Conservation (phyloP, 2,329 filamentous ascomycete genomes). For the Talaromyces albobiverticillius region DNA sequence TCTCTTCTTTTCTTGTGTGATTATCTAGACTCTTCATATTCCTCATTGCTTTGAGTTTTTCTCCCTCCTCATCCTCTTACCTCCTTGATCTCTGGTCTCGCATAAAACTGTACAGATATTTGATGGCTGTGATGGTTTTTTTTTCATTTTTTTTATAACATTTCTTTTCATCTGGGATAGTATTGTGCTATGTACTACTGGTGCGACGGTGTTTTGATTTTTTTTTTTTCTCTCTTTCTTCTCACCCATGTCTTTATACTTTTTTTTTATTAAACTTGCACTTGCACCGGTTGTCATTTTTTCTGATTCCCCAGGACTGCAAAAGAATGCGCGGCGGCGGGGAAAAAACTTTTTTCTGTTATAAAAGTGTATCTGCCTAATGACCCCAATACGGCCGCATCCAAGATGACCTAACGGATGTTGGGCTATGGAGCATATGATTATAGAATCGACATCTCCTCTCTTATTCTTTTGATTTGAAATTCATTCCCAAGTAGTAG, state of each 20-base stretch:
- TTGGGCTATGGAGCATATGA: conserved; percentile 15
- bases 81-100: conserved; percentile 18
- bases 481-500: background rate
- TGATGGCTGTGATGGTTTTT: conserved; percentile 15
- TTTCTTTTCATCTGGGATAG: background rate
- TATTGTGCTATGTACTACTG: conserved; percentile 10
- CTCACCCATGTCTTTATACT: conserved; percentile 14
- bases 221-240: conserved; percentile 9
- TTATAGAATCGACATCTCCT: conserved; percentile 17
- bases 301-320: conserved; percentile 11
- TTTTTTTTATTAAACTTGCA: conserved; percentile 6
- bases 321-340: conserved; percentile 7
- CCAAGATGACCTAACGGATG: conserved; percentile 4
- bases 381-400: conserved; percentile 13
- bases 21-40: conserved; percentile 15
- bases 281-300: conserved; percentile 13
- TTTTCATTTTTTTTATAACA: conserved; percentile 14
- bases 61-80: conserved; percentile 26
- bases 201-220: conserved; percentile 14
- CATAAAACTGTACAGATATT: conserved; percentile 17
- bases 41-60: conserved; percentile 1
- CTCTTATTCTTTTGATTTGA: background rate
- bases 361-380: conserved; percentile 15
- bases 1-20: conserved; percentile 13
- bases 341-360: background rate